Percentiles rank a stretch among this genome's conserved stretches.
Conservation (phyloP, 805 yeast species). For the Candida bentonensis region DNA sequence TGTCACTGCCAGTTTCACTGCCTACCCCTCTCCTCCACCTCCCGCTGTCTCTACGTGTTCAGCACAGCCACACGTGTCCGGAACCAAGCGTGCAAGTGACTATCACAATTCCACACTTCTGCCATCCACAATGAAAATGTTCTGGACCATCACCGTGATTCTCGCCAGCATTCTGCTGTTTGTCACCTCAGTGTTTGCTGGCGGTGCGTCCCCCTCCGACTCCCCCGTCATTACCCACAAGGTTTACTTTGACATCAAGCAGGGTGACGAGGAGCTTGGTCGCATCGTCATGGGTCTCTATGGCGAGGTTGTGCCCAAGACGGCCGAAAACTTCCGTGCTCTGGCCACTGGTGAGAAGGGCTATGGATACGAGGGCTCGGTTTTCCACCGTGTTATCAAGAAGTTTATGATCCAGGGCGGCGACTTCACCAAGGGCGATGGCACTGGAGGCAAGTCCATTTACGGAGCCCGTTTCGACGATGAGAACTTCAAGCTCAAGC, state of each 20-base stretch:
- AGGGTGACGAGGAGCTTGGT: constrained; percentile 67
- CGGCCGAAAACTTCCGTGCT: constrained; percentile 78
- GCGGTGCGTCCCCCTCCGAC: constrained; percentile 6
- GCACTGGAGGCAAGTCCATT: constrained; percentile 69
- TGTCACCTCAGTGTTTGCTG: constrained; percentile 6
- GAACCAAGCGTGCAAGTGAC: too few relatives aligned
- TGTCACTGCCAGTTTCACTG: too few relatives aligned
- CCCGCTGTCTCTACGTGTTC: too few relatives aligned
- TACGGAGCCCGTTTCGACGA: constrained; percentile 63
- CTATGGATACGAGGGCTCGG: constrained; percentile 49
- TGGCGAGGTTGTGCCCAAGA: constrained; percentile 77
- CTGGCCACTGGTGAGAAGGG: constrained; percentile 61
- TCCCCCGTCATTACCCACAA: constrained; percentile 49
- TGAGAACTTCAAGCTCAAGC: constrained; percentile 52
- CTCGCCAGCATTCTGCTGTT: constrained; percentile 6
- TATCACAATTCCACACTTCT: too few relatives aligned
- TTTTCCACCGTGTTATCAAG: constrained; percentile 62
- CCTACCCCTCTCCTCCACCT: too few relatives aligned
- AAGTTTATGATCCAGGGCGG: constrained; percentile 83
- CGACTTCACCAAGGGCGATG: constrained; percentile 48
- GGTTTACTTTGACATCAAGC: constrained; percentile 75
- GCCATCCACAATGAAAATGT: constrained; percentile 11
- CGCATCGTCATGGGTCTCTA: constrained; percentile 76
- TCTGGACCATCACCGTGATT: constrained; percentile 1
- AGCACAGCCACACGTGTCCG: constrained; percentile 1